phyloP scores from a whole-genome alignment of 371 early-diverging fungal species.

The Rhizopus stolonifer region DNA sequence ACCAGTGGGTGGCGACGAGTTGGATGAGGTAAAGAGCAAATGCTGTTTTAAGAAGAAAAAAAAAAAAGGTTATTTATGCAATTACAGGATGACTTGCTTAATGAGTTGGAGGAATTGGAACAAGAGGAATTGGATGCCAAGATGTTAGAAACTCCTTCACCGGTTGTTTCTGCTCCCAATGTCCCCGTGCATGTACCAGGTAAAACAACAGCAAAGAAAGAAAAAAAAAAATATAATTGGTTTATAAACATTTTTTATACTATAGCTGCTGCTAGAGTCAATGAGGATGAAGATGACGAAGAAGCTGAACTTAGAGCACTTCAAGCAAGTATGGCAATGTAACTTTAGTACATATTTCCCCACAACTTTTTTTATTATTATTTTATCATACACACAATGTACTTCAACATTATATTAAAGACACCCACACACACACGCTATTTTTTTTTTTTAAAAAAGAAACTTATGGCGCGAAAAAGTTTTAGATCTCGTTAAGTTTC shows the following conservation, averaged over 20 bases:
- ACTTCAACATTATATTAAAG: no score
- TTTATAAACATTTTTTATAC: no score
- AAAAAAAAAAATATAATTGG: no score
- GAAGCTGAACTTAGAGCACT: conserved; percentile 86
- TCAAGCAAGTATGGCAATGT: conserved; percentile 74
- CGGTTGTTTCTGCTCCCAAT: conserved; percentile 62
- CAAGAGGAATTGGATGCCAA: conserved; percentile 90
- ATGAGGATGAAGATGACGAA: conserved; percentile 70
- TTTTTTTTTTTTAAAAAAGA: no score
- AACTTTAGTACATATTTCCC: conserved; percentile 1
- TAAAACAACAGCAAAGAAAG: no score
- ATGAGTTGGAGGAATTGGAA: conserved; percentile 92
- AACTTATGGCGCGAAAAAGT: no score
- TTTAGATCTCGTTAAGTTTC: no score
- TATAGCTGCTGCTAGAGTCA: conserved; percentile 26
- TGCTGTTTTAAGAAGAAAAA: background rate
- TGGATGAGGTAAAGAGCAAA: conserved; percentile 74
- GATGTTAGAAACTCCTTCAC: conserved; percentile 76
- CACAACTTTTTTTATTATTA: background rate
- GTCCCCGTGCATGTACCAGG: conserved; percentile 68
- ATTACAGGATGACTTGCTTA: conserved; percentile 87
- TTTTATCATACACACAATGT: no score
- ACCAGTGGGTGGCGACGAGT: conserved; percentile 79
- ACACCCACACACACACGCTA: no score
- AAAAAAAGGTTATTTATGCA: no score